Evolutionary conservation across 192 early-diverging fungal genomes (phyloP), one percentile per base, ranked within the genome.

Genomic region (Podila epigama): DNA sequence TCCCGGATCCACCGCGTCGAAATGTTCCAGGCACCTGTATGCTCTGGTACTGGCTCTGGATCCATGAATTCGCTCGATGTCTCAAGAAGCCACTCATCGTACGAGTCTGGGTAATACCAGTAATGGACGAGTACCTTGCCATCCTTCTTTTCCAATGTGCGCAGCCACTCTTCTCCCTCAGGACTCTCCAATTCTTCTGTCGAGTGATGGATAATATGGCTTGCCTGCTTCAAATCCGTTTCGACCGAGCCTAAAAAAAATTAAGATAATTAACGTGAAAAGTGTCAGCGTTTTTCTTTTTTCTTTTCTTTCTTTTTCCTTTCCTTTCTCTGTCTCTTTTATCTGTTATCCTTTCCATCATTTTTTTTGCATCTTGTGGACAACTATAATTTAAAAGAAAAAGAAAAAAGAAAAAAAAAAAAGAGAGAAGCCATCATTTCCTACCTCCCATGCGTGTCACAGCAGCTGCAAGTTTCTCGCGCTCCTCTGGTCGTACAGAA

Each of bases 31-130:
- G 90, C 81, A 0, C 93, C 92, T 10, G 52, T 70, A 61, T 91
- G 92, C 32, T 87, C 82, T 2, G 87, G 90, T 0, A 86, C 84
- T 18, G 81, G 78, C 51, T 88, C 83, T 51, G 89, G 85, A 58
- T 90, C 89, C 41, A 87, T 87, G 15, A 77, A 75, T 60, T 85
- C 91, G 37, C 86, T 84, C 34, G 85, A 71, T 28, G 86, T 86
- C 40, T 89, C 89, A 3, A 85, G 63, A 22, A 93, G 48, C 91
- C 90, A 94, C 12, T 83, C 85, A 55, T 94, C 92, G 68, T 91
- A 92, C 8, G 92, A 93, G 63, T 92, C 92, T 33, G 92, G 92
- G 37, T 89, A 90, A 70, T 91, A 91, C 90, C 91, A 90, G 88
- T 91, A 93, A 68, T 93, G 92, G 0, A 93, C 86, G 0, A 92